Percentiles rank a stretch among this genome's conserved stretches.
Evolutionary conservation across 768 basidiomycete genomes (phyloP).

Genomic region (Pleurotus platypus): DNA sequence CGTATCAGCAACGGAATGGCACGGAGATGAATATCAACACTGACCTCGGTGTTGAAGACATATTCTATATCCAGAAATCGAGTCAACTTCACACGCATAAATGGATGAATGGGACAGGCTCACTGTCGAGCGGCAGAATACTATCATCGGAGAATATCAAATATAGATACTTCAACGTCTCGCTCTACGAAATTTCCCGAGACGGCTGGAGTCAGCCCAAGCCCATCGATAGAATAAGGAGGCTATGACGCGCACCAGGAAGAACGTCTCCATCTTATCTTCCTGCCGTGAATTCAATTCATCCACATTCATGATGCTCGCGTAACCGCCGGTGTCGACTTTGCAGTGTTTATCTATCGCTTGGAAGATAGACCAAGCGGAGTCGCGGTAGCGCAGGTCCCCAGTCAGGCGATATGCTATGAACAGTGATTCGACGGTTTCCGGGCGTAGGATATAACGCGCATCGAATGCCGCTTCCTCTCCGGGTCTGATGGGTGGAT

Average conservation of each 20-base stretch:
- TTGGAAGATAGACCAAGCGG: conserved; percentile 88
- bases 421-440: conserved; percentile 94
- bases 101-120: conserved; percentile 24
- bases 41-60: conserved; percentile 3
- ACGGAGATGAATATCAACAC: neutral
- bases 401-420: conserved; percentile 89
- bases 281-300: conserved; percentile 61
- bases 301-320: conserved; percentile 83
- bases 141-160: conserved; percentile 75
- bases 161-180: conserved; percentile 90
- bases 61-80: neutral
- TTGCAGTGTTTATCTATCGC: conserved; percentile 83
- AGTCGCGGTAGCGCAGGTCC: conserved; percentile 72
- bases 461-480: conserved; percentile 69
- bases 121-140: conserved; percentile 72
- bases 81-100: neutral
- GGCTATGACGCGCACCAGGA: conserved; percentile 54
- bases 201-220: neutral
- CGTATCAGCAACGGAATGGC: neutral
- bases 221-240: neutral
- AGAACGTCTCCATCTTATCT: conserved; percentile 96
- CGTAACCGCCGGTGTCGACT: conserved; percentile 78
- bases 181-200: conserved; percentile 48
- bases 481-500: conserved; percentile 22
- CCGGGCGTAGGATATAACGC: conserved; percentile 91